Evolutionary conservation across 2,329 filamentous ascomycete genomes (phyloP).

Genomic region (Hypoxylon rubiginosum): DNA sequence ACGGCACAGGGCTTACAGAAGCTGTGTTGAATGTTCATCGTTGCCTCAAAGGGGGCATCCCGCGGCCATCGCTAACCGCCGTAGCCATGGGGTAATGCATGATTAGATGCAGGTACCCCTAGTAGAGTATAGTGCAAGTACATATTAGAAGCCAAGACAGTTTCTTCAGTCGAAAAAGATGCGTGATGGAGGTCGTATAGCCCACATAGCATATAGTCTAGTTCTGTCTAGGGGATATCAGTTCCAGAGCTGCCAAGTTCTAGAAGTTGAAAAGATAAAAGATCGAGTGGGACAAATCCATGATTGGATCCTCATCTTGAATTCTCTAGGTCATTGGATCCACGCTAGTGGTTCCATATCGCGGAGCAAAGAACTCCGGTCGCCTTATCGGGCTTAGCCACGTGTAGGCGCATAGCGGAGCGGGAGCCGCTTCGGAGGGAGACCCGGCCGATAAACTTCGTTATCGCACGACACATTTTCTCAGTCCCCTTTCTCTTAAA

Average conservation of each 20-base stretch:
- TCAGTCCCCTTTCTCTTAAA: neutral
- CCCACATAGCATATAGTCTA: neutral
- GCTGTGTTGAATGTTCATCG: neutral
- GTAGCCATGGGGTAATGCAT: conserved; percentile 14
- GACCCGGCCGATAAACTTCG: conserved; percentile 14
- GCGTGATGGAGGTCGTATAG: conserved; percentile 10
- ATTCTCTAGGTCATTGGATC: conserved; percentile 27
- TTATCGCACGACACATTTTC: neutral
- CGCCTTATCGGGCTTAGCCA: conserved; percentile 35
- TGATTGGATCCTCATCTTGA: conserved; percentile 10
- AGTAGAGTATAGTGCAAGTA: neutral
- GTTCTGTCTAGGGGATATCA: conserved; percentile 8
- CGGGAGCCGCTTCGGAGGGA: conserved; percentile 28
- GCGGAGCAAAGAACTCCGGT: conserved; percentile 42
- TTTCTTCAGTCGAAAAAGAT: conserved; percentile 6
- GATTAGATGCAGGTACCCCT: conserved; percentile 31
- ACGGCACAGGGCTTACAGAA: conserved; percentile 1
- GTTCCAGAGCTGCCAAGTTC: neutral
- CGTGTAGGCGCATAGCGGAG: conserved; percentile 20
- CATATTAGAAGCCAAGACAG: neutral
- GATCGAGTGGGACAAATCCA: neutral
- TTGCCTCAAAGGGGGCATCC: conserved; percentile 13
- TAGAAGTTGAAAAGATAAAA: neutral
- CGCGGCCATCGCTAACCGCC: conserved; percentile 27
- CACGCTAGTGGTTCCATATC: conserved; percentile 33